Evolutionary conservation across 441 rosid species (phyloP).

Genomic region (Syzygium malaccense): DNA sequence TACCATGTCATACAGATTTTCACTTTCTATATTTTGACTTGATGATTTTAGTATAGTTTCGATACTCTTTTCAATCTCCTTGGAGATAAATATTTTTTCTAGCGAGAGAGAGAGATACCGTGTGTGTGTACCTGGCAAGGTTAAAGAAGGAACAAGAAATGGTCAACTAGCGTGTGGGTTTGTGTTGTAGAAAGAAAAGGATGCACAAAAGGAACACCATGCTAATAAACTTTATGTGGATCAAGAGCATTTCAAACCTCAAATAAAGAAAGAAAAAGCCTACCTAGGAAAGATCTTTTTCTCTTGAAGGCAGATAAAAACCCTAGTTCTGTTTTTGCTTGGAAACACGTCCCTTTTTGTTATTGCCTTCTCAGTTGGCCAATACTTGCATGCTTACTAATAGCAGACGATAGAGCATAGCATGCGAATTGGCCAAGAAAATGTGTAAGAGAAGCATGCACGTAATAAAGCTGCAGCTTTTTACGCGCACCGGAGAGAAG

Average conservation of each 20-base stretch:
- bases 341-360: background rate
- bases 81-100: background rate
- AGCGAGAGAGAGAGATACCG: background rate
- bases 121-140: background rate
- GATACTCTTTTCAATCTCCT: background rate
- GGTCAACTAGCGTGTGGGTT: background rate
- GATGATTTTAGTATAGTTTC: background rate
- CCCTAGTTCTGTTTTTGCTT: background rate
- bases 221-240: background rate
- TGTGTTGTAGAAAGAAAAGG: background rate
- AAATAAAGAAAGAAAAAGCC: background rate
- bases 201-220: background rate
- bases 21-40: background rate
- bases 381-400: background rate
- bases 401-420: background rate
- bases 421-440: background rate
- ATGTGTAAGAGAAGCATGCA: background rate
- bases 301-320: background rate
- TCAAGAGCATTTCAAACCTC: background rate
- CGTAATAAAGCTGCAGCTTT: conserved; percentile 4
- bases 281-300: background rate
- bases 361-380: background rate
- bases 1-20: background rate
- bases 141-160: background rate
- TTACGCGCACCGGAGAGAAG: background rate